phyloP scores from a whole-genome alignment of 495 filamentous ascomycete genomes.

The Podospora fimiseda region DNA sequence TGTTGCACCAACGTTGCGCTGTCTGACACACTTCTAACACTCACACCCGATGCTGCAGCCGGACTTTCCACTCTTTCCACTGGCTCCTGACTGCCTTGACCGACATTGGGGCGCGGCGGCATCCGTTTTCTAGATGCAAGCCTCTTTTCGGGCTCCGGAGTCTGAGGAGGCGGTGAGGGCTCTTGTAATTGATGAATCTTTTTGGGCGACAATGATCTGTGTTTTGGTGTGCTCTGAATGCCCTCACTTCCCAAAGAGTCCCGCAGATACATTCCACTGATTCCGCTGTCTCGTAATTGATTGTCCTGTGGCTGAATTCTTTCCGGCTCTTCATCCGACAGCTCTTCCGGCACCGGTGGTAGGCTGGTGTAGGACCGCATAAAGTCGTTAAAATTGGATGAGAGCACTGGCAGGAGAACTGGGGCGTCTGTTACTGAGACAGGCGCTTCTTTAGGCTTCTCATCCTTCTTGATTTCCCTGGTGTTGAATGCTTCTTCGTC shows the following conservation, averaged over 20 bases:
- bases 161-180: constrained; percentile 25
- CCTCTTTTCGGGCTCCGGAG: constrained; percentile 31
- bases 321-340: constrained; percentile 27
- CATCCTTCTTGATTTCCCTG: constrained; percentile 8
- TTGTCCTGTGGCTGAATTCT: constrained; percentile 21
- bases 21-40: constrained; percentile 19
- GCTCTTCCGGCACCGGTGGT: constrained; percentile 37
- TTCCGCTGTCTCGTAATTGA: constrained; percentile 45
- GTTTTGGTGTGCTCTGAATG: constrained; percentile 14
- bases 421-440: constrained; percentile 2
- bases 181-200: constrained; percentile 18
- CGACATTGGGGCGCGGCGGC: neutral
- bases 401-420: constrained; percentile 19
- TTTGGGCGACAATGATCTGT: neutral
- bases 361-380: constrained; percentile 35
- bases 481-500: constrained; percentile 30
- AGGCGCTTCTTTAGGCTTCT: neutral
- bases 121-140: constrained; percentile 19
- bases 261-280: constrained; percentile 49
- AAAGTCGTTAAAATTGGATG: constrained; percentile 25
- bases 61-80: constrained; percentile 8
- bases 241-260: constrained; percentile 23
- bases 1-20: constrained; percentile 9
- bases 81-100: constrained; percentile 2
- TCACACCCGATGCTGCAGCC: constrained; percentile 7